These are phyloP conservation scores for Colletotrichum sp. DNA, from an alignment of 2,329 filamentous ascomycete genomes.

Conservation along the genomic window DNA sequence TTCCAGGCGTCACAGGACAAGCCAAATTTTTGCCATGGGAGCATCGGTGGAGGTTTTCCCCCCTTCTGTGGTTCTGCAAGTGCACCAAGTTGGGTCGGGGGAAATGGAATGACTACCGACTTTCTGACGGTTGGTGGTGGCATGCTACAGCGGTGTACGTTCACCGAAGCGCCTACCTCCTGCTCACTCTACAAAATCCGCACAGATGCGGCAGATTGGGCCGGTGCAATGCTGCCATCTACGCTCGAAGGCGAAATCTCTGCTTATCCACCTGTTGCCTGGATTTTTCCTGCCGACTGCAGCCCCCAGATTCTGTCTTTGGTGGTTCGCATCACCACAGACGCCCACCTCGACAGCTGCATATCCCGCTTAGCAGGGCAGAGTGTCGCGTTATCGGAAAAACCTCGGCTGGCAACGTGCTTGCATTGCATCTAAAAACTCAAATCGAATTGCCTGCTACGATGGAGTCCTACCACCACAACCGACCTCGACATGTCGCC, in stretches of 20 bases:
- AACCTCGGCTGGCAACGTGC: conserved; percentile 19
- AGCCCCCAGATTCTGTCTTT: neutral
- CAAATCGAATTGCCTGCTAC: conserved; percentile 17
- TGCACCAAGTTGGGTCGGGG: conserved; percentile 2
- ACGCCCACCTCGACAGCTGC: conserved; percentile 10
- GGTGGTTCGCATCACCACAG: neutral
- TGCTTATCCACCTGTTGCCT: neutral
- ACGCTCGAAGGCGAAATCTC: neutral
- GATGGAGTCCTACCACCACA: conserved; percentile 18
- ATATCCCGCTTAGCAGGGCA: conserved; percentile 8
- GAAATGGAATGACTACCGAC: neutral
- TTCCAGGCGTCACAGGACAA: neutral
- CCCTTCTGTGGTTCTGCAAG: conserved; percentile 15
- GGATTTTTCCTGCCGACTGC: neutral
- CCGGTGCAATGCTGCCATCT: neutral
- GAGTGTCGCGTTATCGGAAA: conserved; percentile 20
- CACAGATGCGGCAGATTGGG: neutral
- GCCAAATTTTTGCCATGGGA: neutral
- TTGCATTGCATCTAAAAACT: conserved; percentile 23
- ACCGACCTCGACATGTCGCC: conserved; percentile 38
- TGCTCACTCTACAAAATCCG: neutral
- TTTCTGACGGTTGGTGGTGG: neutral
- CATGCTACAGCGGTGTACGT: neutral
- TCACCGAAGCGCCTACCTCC: neutral
- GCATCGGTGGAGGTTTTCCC: neutral